A percentile compares a stretch with the other conserved stretches of the same genome.
Conservation (phyloP, 345 rosid species). For the Citrus reticulata region DNA sequence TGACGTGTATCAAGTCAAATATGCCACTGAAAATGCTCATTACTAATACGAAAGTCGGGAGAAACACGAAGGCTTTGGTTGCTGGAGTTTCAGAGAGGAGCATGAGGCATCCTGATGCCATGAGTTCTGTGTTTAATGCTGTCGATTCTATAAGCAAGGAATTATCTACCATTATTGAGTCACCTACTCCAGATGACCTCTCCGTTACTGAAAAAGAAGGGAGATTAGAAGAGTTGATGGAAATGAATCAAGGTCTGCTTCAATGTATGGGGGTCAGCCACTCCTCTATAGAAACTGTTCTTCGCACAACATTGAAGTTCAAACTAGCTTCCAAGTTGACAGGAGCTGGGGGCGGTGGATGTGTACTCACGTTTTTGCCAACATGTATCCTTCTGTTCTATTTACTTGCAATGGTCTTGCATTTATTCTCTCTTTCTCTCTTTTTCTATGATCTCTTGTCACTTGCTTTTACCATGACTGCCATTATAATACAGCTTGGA, state of each 20-base stretch:
- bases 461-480: not conserved
- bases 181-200: slow-evolving; percentile 41
- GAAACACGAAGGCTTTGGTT: slow-evolving; percentile 90
- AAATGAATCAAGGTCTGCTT: slow-evolving; percentile 91
- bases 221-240: slow-evolving; percentile 76
- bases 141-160: slow-evolving; percentile 80
- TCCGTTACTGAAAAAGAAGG: slow-evolving; percentile 60
- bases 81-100: slow-evolving; percentile 84
- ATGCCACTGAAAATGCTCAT: slow-evolving; percentile 79
- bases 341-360: slow-evolving; percentile 98
- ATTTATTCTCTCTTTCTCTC: not conserved
- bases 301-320: slow-evolving; percentile 66
- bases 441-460: not conserved
- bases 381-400: slow-evolving; percentile 54
- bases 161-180: slow-evolving; percentile 52
- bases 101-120: slow-evolving; percentile 60
- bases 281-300: slow-evolving; percentile 73
- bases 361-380: slow-evolving; percentile 82
- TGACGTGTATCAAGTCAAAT: slow-evolving; percentile 54
- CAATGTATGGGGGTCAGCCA: slow-evolving; percentile 94
- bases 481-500: not conserved
- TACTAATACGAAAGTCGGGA: slow-evolving; percentile 83
- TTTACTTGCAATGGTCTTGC: not conserved
- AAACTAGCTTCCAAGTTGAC: slow-evolving; percentile 85
- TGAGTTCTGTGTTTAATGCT: slow-evolving; percentile 70